Percentiles rank a stretch among this genome's conserved stretches.
Conservation (phyloP, 805 yeast species). For the Candida ipomoeae region DNA sequence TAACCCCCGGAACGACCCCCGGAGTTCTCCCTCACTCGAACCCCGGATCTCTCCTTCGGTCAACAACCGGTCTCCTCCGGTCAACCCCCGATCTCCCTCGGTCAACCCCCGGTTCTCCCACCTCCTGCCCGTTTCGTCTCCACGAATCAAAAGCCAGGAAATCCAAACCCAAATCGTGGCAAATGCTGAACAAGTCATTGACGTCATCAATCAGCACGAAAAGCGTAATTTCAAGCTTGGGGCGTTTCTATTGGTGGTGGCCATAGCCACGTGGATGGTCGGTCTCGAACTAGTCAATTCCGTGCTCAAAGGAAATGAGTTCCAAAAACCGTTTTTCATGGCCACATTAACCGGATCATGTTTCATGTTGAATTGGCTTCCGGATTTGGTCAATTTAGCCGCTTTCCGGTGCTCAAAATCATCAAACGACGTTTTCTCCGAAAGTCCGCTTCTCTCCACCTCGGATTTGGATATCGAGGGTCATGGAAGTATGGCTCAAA, state of each 20-base stretch:
- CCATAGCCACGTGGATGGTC: conserved; percentile 45
- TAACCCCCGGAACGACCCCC: neutral
- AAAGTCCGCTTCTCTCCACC: conserved; percentile 13
- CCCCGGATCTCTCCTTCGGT: too few species aligned
- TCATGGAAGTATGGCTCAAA: neutral
- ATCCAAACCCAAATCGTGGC: conserved; percentile 9
- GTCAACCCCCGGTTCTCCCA: neutral
- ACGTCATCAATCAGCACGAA: conserved; percentile 39
- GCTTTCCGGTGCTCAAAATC: neutral
- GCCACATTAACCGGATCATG: conserved; percentile 47
- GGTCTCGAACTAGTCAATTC: conserved; percentile 47
- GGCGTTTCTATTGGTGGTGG: conserved; percentile 35
- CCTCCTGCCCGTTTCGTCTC: conserved; percentile 8
- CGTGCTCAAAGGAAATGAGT: conserved; percentile 46
- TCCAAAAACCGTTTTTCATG: conserved; percentile 46
- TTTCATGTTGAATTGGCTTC: conserved; percentile 43
- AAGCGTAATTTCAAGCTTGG: conserved; percentile 43
- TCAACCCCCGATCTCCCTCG: neutral
- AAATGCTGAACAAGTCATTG: conserved; percentile 23
- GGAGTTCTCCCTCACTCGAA: too few species aligned
- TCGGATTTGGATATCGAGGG: conserved; percentile 12
- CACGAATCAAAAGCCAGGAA: conserved; percentile 15
- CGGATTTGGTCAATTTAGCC: conserved; percentile 22
- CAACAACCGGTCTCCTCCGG: too few species aligned
- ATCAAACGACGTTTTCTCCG: conserved; percentile 13